Evolutionary conservation across 805 yeast genomes (phyloP), one percentile per base, ranked within the genome.

Genomic region (Zygoascus bituminiphila): DNA sequence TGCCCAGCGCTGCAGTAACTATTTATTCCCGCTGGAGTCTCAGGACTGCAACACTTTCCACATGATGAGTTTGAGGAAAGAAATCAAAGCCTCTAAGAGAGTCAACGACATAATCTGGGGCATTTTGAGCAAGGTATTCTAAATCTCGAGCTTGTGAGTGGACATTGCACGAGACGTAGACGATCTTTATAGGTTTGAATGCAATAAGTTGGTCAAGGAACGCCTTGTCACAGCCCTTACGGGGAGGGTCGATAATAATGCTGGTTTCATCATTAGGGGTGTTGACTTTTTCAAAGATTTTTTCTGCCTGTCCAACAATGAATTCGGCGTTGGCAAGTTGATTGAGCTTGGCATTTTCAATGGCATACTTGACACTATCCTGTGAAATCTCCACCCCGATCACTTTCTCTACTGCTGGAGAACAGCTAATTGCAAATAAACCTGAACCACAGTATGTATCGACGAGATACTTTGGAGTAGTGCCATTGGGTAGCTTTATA

Each of bases 371-470:
- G 47, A 93, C 94, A 46, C 94, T 83, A 57, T 88, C 95, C 24
- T 88, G 89, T 46, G 93, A 81, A 10, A 91, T 88, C 64, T 91
- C 98, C 24, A 91, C 98, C 29, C 98, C 98, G 53, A 88, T 77
- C 2, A 88, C 95, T 57, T 76, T 75, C 40, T 83, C 82, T n/a
- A 89, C 95, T 15, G 84, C 82, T 20, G 75, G 67, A 24, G 93
- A 82, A 57, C 95, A 83, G 7, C 96, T 81, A 50, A 93, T 82
- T 52, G 94, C 84, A 66, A 93, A 93, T 39, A 93, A 70, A 0
- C 98, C 98, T 2, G 95, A 85, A 1, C 98, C 98, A 72, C 98
- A 89, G 69, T 89, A 89, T 0, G 97, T 95, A 65, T 89, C 98
- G 23, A 89, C 95, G 44, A 89, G 68, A 61, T 81, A 88, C 58